Conservation (phyloP, 2,329 filamentous ascomycete genomes). For the Helminthosporium solani region DNA sequence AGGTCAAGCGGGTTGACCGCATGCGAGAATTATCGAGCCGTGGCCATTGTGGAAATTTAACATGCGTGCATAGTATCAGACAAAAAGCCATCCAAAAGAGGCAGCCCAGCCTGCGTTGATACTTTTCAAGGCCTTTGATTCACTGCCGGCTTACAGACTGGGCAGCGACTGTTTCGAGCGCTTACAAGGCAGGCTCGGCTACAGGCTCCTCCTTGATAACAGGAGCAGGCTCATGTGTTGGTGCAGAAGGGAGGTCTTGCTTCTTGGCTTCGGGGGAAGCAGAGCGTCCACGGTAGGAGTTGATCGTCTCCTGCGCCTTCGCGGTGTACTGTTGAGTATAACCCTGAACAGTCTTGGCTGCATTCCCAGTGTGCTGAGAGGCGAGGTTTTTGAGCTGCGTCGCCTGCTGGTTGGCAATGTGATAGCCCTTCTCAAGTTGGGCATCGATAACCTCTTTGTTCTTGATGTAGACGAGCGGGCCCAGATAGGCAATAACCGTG, state of each 20-base stretch:
- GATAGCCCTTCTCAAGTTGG: constrained; percentile 56
- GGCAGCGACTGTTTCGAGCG: neutral
- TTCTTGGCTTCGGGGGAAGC: constrained; percentile 41
- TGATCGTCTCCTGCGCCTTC: constrained; percentile 57
- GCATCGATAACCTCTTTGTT: constrained; percentile 65
- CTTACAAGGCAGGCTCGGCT: constrained; percentile 33
- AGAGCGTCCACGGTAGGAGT: constrained; percentile 42
- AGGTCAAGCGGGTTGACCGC: constrained; percentile 19
- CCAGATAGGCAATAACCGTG: constrained; percentile 58
- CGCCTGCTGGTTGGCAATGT: constrained; percentile 59
- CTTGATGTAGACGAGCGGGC: constrained; percentile 63
- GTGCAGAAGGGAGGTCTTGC: constrained; percentile 33
- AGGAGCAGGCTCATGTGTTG: constrained; percentile 22
- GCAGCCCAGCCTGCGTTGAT: neutral
- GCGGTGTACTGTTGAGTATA: constrained; percentile 61
- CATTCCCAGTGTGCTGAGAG: constrained; percentile 60
- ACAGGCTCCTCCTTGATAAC: constrained; percentile 16
- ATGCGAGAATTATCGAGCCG: constrained; percentile 22
- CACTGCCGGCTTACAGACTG: neutral
- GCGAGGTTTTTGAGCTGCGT: constrained; percentile 61
- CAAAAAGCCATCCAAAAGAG: neutral
- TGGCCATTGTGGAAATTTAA: constrained; percentile 20
- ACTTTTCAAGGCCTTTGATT: neutral
- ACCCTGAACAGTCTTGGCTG: constrained; percentile 58
- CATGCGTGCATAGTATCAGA: neutral